Conservation (phyloP, 139 green algal species). For the Chlamydomonas incerta region DNA sequence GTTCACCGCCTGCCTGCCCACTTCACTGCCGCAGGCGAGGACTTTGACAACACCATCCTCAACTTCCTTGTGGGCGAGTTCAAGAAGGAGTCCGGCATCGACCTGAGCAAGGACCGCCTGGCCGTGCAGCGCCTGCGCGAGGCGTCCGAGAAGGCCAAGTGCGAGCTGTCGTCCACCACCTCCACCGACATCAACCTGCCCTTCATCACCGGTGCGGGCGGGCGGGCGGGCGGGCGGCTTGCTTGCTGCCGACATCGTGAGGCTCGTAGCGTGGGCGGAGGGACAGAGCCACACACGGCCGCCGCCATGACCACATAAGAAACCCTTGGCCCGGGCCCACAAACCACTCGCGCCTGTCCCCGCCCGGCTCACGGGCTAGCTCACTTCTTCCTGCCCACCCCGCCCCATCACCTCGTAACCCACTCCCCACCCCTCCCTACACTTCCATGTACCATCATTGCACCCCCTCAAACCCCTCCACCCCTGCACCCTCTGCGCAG, state of each 20-base stretch:
- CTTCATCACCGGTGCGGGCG: slow-evolving; percentile 97
- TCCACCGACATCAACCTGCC: slow-evolving; percentile 99
- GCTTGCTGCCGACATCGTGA: too few relatives aligned
- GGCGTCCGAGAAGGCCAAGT: slow-evolving; percentile 89
- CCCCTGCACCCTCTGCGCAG: background rate
- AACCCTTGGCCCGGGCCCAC: too few relatives aligned
- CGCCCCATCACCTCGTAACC: background rate
- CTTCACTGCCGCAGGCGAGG: slow-evolving; percentile 72
- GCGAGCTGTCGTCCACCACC: slow-evolving; percentile 91
- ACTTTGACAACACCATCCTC: slow-evolving; percentile 96
- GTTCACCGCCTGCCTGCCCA: background rate
- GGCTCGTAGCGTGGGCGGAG: too few relatives aligned
- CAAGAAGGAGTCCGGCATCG: slow-evolving; percentile 93
- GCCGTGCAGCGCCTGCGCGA: slow-evolving; percentile 92
- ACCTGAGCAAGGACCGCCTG: slow-evolving; percentile 94
- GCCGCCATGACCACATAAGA: too few relatives aligned
- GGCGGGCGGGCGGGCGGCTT: too few relatives aligned
- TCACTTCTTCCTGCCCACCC: too few relatives aligned
- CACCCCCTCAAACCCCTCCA: too few relatives aligned
- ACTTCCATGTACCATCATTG: too few relatives aligned
- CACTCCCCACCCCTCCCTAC: background rate
- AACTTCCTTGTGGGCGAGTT: slow-evolving; percentile 77
- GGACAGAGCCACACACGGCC: too few relatives aligned
- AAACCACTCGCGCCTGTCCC: too few relatives aligned
- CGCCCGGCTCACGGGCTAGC: background rate